Conservation (phyloP, 352 stramenopile genomes). For the Globisporangium emineosum region DNA sequence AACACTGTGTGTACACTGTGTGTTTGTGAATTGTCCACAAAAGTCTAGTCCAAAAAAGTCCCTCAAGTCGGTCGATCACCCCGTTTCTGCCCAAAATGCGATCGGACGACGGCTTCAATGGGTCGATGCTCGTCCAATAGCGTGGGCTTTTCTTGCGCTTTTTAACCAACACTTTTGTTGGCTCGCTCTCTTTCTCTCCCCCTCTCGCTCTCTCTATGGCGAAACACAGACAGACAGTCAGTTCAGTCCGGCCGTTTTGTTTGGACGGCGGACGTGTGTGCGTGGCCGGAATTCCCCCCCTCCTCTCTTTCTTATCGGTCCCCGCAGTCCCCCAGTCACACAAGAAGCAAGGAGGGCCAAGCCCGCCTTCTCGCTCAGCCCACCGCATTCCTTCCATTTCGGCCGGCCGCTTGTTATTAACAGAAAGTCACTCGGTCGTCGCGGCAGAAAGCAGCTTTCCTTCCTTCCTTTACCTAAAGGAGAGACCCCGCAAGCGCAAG, state of each 20-base stretch:
- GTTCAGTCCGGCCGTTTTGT: conserved; percentile 10
- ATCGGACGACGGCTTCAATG: conserved; percentile 5
- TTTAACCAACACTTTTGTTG: neutral
- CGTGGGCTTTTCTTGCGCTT: neutral
- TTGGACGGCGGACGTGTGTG: conserved; percentile 7
- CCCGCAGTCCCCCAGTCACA: conserved; percentile 7
- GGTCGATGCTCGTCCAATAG: conserved; percentile 7
- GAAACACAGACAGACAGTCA: conserved; percentile 11
- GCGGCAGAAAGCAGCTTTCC: conserved; percentile 7
- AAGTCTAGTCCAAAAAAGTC: neutral
- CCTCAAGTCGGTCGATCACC: neutral
- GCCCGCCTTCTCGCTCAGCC: neutral
- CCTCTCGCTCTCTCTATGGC: conserved; percentile 9
- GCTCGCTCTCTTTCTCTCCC: conserved; percentile 3
- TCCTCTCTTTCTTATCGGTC: conserved; percentile 8
- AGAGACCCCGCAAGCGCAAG: neutral
- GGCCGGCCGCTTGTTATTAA: conserved; percentile 1
- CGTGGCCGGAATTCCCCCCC: conserved; percentile 2
- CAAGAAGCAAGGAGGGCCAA: no score
- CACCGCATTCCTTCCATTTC: neutral
- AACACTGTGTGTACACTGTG: neutral
- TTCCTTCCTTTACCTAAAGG: neutral
- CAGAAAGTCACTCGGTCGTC: conserved; percentile 13
- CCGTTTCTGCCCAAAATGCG: conserved; percentile 1
- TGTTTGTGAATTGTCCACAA: neutral